A percentile compares a stretch with the other conserved stretches of the same genome.
These are phyloP conservation scores for Trichoderma gracile DNA, from an alignment of 2,329 filamentous ascomycete species.

Conservation along the genomic window DNA sequence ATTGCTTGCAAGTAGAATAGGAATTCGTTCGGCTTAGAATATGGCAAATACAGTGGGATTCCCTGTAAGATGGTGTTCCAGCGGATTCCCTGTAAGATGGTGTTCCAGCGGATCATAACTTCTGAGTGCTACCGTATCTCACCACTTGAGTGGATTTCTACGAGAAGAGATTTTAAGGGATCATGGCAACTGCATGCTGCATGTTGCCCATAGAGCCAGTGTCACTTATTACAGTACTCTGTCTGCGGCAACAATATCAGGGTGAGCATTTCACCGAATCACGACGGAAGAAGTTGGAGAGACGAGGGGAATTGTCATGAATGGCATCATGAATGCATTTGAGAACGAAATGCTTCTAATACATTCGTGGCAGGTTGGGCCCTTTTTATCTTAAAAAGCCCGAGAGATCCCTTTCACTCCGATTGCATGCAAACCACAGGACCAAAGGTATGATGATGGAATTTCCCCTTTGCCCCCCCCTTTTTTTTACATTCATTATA, in stretches of 20 bases:
- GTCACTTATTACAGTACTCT: too few relatives aligned
- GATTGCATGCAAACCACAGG: slow-evolving; percentile 46
- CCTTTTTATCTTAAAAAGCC: slow-evolving; percentile 34
- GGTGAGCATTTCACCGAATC: background rate
- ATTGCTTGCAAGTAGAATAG: slow-evolving; percentile 23
- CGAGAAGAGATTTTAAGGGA: background rate
- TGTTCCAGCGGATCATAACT: background rate
- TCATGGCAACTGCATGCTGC: background rate
- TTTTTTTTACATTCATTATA: slow-evolving; percentile 35
- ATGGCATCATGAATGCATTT: slow-evolving; percentile 35
- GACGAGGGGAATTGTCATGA: slow-evolving; percentile 4
- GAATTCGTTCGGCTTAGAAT: slow-evolving; percentile 20
- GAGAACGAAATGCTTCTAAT: slow-evolving; percentile 41
- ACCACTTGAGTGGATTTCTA: background rate
- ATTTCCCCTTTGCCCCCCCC: slow-evolving; percentile 26
- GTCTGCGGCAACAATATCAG: too few relatives aligned
- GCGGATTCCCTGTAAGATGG: too few relatives aligned
- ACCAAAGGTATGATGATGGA: slow-evolving; percentile 38
- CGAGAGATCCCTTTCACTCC: slow-evolving; percentile 42
- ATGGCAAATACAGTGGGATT: slow-evolving; percentile 21
- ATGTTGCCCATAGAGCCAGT: too few relatives aligned
- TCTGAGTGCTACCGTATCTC: background rate
- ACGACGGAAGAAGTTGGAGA: background rate
- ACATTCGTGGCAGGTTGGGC: slow-evolving; percentile 40
- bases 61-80: background rate